Evolutionary conservation across 2,329 filamentous ascomycete genomes (phyloP), one percentile per base, ranked within the genome.

Genomic region (Epicoccum sorghinum): DNA sequence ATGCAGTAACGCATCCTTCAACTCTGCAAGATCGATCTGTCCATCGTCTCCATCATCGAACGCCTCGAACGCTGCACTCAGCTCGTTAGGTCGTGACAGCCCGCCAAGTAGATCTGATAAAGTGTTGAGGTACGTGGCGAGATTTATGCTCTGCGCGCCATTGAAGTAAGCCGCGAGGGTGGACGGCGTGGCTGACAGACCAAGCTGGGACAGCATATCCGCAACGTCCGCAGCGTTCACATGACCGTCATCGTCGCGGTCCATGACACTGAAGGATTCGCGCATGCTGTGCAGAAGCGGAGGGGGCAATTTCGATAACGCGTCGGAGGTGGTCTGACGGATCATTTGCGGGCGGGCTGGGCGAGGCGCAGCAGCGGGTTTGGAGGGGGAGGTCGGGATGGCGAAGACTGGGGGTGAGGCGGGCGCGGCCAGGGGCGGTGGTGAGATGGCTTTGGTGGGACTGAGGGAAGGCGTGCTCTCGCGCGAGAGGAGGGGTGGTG

Each of bases 11-110:
- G 93, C 91, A 64, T 95, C 90, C 40, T 89, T 86, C 58, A 99
- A 77, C 74, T 96, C 91, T 0, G 79, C 83, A 18, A 96, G 78
- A 70, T 98, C 92, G 35, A 98, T 86, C 75, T 97, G 92, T 3
- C 95, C 95, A 66, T 90, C 95, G 72, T 99, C 95, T 59, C 96
- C 92, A 58, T 96, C 90, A 69, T 99, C 95, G 71, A 98, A 98
- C 0, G 95, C 95, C 2, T 91, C 91, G 64, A 99, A 93, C 0
- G 95, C 95, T 1, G 92, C 93, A 18, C 91, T 79, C 8, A 99
- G 83, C 71, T 99, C 95, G 13, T 86, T 83, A 22, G 86, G 85
- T 0, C 90, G 87, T 0, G 91, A 96, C 14, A 98, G 80, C 0
- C 87, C 83, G 1, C 86, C 85, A 3, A 98, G 80, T 2, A 90